phyloP scores from a whole-genome alignment of 2,329 filamentous ascomycete genomes.

The Scopulariopsis brevicaulis region DNA sequence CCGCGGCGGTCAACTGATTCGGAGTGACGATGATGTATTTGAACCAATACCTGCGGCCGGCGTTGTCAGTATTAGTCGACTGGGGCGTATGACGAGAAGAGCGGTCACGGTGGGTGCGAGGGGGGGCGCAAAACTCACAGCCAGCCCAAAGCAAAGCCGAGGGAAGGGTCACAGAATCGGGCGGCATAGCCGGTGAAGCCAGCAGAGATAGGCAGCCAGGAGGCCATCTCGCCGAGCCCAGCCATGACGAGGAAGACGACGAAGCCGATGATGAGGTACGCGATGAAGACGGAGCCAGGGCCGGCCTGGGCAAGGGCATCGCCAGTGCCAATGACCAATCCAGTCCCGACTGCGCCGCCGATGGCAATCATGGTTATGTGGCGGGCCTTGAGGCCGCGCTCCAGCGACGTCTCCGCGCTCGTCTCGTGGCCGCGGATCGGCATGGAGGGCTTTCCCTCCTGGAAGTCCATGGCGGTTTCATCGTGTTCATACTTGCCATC shows the following conservation, averaged over 20 bases:
- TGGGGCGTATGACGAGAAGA: neutral
- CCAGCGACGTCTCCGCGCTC: conserved; percentile 32
- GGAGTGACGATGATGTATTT: conserved; percentile 81
- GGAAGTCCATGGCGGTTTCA: neutral
- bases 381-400: conserved; percentile 40
- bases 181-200: conserved; percentile 76
- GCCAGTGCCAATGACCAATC: conserved; percentile 60
- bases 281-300: conserved; percentile 60
- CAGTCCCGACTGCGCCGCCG: conserved; percentile 64
- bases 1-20: conserved; percentile 73
- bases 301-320: conserved; percentile 40
- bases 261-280: conserved; percentile 57
- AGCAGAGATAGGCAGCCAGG: conserved; percentile 66
- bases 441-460: neutral
- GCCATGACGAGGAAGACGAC: conserved; percentile 76
- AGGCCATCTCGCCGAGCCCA: conserved; percentile 72
- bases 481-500: neutral
- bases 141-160: conserved; percentile 70
- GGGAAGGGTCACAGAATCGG: conserved; percentile 68
- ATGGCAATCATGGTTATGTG: conserved; percentile 56
- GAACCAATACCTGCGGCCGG: conserved; percentile 41
- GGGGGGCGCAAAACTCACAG: conserved; percentile 32
- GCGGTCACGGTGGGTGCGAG: neutral
- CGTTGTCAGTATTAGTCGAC: conserved; percentile 6
- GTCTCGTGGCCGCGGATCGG: conserved; percentile 38